phyloP scores from a whole-genome alignment of 2,329 filamentous ascomycete species.

The Pseudogymnoascus sp. region DNA sequence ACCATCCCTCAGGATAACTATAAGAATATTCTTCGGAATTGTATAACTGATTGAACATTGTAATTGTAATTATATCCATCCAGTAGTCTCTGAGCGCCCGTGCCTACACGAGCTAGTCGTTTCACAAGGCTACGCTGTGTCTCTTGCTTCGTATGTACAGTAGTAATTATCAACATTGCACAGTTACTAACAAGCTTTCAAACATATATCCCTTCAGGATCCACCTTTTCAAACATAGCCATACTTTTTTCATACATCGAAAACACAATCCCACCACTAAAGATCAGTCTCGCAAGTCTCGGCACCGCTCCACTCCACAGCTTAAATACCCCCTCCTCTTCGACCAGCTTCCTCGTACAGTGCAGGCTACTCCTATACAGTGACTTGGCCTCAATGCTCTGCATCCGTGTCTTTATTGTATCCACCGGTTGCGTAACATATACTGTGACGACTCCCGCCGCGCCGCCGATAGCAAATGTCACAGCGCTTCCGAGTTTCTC shows the following conservation, averaged over 20 bases:
- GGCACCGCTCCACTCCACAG: constrained; percentile 94
- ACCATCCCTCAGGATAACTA: background rate
- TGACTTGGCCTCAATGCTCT: constrained; percentile 77
- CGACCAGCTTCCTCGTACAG: constrained; percentile 77
- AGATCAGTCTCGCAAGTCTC: constrained; percentile 70
- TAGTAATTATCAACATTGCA: background rate
- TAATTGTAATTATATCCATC: background rate
- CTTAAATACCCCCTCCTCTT: constrained; percentile 79
- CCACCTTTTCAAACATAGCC: constrained; percentile 70
- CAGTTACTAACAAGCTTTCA: constrained; percentile 31
- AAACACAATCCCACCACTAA: constrained; percentile 96
- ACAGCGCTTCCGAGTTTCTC: constrained; percentile 88
- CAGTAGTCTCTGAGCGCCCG: background rate
- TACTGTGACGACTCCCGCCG: constrained; percentile 88
- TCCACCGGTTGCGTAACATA: constrained; percentile 71
- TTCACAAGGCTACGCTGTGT: background rate
- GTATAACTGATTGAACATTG: background rate
- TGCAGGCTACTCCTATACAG: constrained; percentile 82
- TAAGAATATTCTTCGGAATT: background rate
- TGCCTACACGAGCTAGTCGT: background rate
- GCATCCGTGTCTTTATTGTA: constrained; percentile 96
- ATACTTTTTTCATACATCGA: constrained; percentile 98
- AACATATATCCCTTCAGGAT: constrained; percentile 79
- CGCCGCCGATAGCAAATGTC: constrained; percentile 84
- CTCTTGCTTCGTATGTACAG: background rate